A percentile compares a stretch with the other conserved stretches of the same genome.
phyloP scores from a whole-genome alignment of 352 stramenopile genomes.

The Globisporangium abappressorium region DNA sequence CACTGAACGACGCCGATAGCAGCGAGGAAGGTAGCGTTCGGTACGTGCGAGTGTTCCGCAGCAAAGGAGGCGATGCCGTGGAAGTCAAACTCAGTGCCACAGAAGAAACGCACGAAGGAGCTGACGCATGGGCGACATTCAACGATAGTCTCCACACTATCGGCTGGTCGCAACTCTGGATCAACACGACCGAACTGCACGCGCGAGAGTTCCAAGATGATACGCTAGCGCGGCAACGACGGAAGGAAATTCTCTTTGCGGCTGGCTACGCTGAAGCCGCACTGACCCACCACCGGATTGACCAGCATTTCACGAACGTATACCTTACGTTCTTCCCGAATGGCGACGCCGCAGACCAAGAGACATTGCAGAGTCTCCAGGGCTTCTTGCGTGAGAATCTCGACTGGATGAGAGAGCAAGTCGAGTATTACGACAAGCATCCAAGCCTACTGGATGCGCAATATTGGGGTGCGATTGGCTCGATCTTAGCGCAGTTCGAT shows the following conservation, averaged over 20 bases:
- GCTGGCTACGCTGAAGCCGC: constrained; percentile 56
- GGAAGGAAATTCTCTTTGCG: constrained; percentile 43
- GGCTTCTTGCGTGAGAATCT: constrained; percentile 45
- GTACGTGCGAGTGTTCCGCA: constrained; percentile 14
- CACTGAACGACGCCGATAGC: background rate
- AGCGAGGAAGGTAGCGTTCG: background rate
- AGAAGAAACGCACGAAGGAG: background rate
- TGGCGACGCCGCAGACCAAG: constrained; percentile 27
- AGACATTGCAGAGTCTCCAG: constrained; percentile 26
- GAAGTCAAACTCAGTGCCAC: constrained; percentile 7
- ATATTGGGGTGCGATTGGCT: constrained; percentile 39
- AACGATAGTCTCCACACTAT: constrained; percentile 48
- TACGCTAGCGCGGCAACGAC: constrained; percentile 9
- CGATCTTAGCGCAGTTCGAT: constrained; percentile 47
- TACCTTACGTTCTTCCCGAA: constrained; percentile 46
- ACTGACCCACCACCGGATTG: constrained; percentile 62
- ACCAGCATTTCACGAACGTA: constrained; percentile 60
- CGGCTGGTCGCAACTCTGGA: constrained; percentile 57
- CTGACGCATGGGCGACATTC: constrained; percentile 41
- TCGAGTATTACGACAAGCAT: constrained; percentile 20
- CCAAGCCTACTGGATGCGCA: constrained; percentile 17
- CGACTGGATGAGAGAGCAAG: constrained; percentile 41
- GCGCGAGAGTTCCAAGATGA: constrained; percentile 21
- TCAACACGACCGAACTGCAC: constrained; percentile 31
- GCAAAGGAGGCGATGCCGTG: background rate